Conservation (phyloP, 176 grass and related monocot genomes). For the Juncus effusus region DNA sequence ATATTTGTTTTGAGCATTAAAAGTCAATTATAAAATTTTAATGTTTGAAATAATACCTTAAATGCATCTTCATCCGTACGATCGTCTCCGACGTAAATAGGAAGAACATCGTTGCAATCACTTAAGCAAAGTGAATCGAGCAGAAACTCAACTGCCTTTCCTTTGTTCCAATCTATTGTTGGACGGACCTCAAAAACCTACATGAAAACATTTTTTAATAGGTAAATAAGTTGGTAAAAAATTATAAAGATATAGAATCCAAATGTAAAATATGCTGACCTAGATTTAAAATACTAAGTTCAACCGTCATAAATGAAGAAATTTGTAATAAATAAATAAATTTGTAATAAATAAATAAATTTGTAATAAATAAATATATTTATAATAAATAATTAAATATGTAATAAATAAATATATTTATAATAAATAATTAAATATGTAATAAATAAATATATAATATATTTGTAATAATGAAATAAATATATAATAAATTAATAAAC, state of each 20-base stretch:
- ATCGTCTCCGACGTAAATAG: slow-evolving; percentile 96
- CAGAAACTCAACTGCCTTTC: slow-evolving; percentile 93
- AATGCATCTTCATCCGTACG: slow-evolving; percentile 96
- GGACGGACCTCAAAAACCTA: slow-evolving; percentile 97
- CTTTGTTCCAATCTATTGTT: slow-evolving; percentile 97
- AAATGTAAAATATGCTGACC: background rate
- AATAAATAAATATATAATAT: too few species aligned
- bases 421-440: too few species aligned
- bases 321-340: too few species aligned
- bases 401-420: too few species aligned
- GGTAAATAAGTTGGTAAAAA: background rate
- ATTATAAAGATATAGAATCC: too few species aligned
- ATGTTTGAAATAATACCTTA: slow-evolving; percentile 41
- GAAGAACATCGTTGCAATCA: slow-evolving; percentile 58
- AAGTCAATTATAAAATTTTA: background rate
- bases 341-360: too few species aligned
- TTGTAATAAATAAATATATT: too few species aligned
- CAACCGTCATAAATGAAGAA: background rate
- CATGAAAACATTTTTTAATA: slow-evolving; percentile 7
- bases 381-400: too few species aligned
- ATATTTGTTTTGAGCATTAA: too few species aligned
- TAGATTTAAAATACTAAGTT: background rate
- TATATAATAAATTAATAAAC: too few species aligned
- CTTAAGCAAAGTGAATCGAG: slow-evolving; percentile 73
- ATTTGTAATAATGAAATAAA: too few species aligned